These are phyloP conservation scores for Coriolopsis trogii DNA, from an alignment of 1,284 basidiomycete species.

Conservation along the genomic window DNA sequence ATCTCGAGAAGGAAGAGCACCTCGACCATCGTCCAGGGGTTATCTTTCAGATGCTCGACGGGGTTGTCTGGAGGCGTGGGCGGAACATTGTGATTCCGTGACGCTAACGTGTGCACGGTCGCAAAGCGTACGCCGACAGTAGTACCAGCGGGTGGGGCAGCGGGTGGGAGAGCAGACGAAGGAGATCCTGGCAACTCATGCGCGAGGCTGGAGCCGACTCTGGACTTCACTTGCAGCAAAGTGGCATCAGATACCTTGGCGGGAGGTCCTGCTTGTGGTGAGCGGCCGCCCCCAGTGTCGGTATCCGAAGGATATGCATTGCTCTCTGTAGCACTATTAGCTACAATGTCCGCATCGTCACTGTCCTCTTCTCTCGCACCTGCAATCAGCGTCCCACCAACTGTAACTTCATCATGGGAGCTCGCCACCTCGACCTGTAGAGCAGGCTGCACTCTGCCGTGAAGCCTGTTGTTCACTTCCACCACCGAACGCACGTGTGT, in stretches of 20 bases:
- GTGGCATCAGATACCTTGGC: no score
- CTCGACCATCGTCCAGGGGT: conserved; percentile 26
- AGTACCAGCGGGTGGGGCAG: no score
- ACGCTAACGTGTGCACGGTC: no score
- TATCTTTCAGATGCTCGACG: conserved; percentile 9
- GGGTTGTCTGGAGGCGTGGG: conserved; percentile 18
- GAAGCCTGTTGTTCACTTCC: conserved; percentile 8
- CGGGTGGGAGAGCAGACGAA: no score
- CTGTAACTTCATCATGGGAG: no score
- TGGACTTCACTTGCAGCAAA: no score
- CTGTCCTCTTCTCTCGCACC: conserved; percentile 10
- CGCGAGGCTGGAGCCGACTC: no score
- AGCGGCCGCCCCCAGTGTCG: conserved; percentile 16
- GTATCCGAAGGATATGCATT: conserved; percentile 12
- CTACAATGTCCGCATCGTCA: conserved; percentile 11
- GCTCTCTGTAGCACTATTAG: conserved; percentile 16
- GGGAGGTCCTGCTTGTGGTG: conserved; percentile 1
- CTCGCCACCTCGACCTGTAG: no score
- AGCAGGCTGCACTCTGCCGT: no score
- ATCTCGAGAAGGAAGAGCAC: conserved; percentile 24
- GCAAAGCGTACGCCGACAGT: no score
- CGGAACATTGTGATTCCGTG: conserved; percentile 12
- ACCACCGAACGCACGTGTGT: conserved; percentile 18
- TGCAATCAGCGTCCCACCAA: no score
- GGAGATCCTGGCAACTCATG: no score